phyloP scores from a whole-genome alignment of 768 basidiomycete genomes.

The Cystofilobasidium macerans region DNA sequence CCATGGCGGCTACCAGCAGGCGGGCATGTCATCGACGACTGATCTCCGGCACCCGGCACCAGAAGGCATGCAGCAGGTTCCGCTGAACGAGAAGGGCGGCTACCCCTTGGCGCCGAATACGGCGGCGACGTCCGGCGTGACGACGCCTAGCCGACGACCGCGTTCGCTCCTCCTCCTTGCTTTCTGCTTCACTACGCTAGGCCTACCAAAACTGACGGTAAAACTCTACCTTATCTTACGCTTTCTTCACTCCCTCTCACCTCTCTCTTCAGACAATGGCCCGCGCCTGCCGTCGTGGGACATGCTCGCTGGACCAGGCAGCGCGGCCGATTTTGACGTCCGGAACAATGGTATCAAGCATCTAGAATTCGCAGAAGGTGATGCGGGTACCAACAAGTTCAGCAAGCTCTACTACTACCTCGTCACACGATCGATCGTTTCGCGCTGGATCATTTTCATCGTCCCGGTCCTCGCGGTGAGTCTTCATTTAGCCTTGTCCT shows the following conservation, averaged over 20 bases:
- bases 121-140: background rate
- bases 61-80: background rate
- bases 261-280: too few species aligned
- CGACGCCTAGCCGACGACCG: background rate
- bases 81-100: background rate
- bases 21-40: background rate
- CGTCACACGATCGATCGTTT: too few species aligned
- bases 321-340: slow-evolving; percentile 13
- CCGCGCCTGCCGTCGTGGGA: background rate
- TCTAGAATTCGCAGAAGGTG: slow-evolving; percentile 17
- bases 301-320: background rate
- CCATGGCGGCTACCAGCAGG: background rate
- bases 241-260: too few species aligned
- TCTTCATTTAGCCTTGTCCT: slow-evolving; percentile 53
- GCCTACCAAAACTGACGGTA: too few species aligned
- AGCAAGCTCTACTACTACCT: too few species aligned
- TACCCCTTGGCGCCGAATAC: background rate
- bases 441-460: too few species aligned
- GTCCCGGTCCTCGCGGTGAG: slow-evolving; percentile 45
- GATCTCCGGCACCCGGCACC: background rate
- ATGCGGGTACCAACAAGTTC: slow-evolving; percentile 13
- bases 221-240: too few species aligned
- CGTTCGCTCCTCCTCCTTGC: too few species aligned
- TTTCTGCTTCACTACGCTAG: too few species aligned
- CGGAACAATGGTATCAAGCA: slow-evolving; percentile 11